Evolutionary conservation across 495 filamentous ascomycete genomes (phyloP), one percentile per base, ranked within the genome.

Genomic region (Penicillium desertorum): DNA sequence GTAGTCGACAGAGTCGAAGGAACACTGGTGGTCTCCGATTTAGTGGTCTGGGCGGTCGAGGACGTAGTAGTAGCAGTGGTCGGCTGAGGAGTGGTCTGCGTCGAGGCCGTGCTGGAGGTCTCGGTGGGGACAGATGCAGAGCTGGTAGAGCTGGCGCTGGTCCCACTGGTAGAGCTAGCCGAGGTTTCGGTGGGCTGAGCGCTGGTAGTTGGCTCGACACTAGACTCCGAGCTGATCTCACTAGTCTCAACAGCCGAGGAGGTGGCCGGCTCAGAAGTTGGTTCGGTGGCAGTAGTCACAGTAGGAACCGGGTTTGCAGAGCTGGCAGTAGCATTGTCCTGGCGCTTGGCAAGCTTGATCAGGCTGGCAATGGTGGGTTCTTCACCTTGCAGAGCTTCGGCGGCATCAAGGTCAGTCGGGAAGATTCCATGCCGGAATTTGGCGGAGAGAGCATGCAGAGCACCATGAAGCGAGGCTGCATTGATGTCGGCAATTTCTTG

Each of bases 401-500:
- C 70, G 48, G 78, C 79, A 25, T 63, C 66, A 41, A 69, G 68
- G 63, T 81, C 77, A 66, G 72, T 73, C 19, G 58, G 66, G 59
- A 76, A 82, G 62, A 81, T 72, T 60, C 80, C 81, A 64, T 83
- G 69, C 54, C 77, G 71, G 64, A 79, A 83, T 62, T 76, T 79
- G 41, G 67, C 68, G 54, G 77, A 73, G 48, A 78, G 68, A 51
- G 67, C 66, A 61, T 83, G 80, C 46, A 83, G 69, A 45, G 74
- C 77, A 52, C 74, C 72, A 65, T 83, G 81, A 32, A 82, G 62
- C 43, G 71, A 66, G 45, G 67, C 62, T 37, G 71, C 72, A 45
- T 76, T 63, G 54, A 75, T 71, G 50, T 71, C 63, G 52, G 68
- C 70, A n/a, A 74, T 66, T n/a, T 73, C 68, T 50, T 73, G 66